Evolutionary conservation across 2,329 filamentous ascomycete species (phyloP), one percentile per base, ranked within the genome.

Genomic region (Aspergillus chevalieri): DNA sequence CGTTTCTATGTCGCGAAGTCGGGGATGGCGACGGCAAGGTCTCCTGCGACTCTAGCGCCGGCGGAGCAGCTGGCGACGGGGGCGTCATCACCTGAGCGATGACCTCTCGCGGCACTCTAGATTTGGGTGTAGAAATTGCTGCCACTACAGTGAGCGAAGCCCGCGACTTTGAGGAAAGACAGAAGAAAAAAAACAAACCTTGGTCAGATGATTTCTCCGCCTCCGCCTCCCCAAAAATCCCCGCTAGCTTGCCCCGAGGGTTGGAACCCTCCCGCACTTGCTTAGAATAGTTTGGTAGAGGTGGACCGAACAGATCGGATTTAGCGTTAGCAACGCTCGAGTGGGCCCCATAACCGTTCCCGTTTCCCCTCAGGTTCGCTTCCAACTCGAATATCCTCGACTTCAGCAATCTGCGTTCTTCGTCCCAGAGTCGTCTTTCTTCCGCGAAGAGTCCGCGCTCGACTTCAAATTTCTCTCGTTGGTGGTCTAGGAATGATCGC

Each of bases 181-280:
- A 17, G 9, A 17, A n/a, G n/a, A 15, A 15, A n/a, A 19, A 39
- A 19, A 12, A 21, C 17, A 12, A 14, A 19, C 38, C 38, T 10
- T 41, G 15, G 17, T 41, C 38, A 8, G 17, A 19, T 47, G 52
- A 44, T 34, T 55, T 59, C 39, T 62, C 61, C 22, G 63, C 56
- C 39, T 62, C 61, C 22, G 63, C 56, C n/a, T 71, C 68, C 17
- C 62, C 62, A 52, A 76, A 76, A 26, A 74, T 69, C 51, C 73
- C 66, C 26, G 73, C 73, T 34, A 70, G 72, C 21, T 62, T 66
- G 22, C 59, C 59, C 38, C 61, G 63, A 36, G 65, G 66, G 54
- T 68, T 71, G 38, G 72, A 65, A 15, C 71, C 71, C 57, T 73
- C 67, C 73, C 73, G 75, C 44, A 74, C 65, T 44, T 72, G 71